Base-by-base conservation (phyloP, 2,329 filamentous ascomycete genomes). In the Talaromyces sp. region DNA sequence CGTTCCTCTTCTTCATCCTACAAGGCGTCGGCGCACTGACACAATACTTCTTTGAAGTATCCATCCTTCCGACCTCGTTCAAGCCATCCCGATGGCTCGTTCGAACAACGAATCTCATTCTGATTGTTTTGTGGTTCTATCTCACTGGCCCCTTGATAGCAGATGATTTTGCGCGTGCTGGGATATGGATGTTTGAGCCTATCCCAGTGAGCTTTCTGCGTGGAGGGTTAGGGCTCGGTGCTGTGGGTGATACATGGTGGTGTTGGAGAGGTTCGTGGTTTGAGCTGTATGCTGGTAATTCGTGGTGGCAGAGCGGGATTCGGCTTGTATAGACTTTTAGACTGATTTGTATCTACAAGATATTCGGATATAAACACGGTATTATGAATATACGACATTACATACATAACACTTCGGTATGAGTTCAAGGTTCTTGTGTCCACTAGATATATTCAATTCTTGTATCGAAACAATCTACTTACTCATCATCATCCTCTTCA, bases 141-240 rank as follows among this genome's bases (percentile, higher is more conserved):
- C 74, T 81, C 17, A 94, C 91, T 0, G 85, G 85, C 0, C 82
- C 82, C 47, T 75, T 88, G 41, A 82, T 97, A n/a, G 81, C 87
- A 11, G 87, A 96, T 73, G 93, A 97, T 72, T 88, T 96, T 73
- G 85, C 89, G 0, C 82, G 84, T 11, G 85, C 87, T 0, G 92
- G 91, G 0, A 72, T 96, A 0, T 97, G 91, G 90, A 77, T 96
- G 15, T 87, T 87, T 67, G 92, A 97, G 76, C 92, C 92, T 0
- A 78, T 96, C n/a, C 92, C 93, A 0, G 69, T 94, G 9, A 96
- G 91, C 62, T 73, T 84, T 0, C 73, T 93, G n/a, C 82, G 92
- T 31, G 85, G 84, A 2, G 85, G 84, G 1, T 39, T 93, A 17
- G 89, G 90, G 0, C 80, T 89, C 39, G 90, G 89, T 0, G 79